phyloP scores from a whole-genome alignment of 2,329 filamentous ascomycete species.

The Sarocladiaceae sp. region DNA sequence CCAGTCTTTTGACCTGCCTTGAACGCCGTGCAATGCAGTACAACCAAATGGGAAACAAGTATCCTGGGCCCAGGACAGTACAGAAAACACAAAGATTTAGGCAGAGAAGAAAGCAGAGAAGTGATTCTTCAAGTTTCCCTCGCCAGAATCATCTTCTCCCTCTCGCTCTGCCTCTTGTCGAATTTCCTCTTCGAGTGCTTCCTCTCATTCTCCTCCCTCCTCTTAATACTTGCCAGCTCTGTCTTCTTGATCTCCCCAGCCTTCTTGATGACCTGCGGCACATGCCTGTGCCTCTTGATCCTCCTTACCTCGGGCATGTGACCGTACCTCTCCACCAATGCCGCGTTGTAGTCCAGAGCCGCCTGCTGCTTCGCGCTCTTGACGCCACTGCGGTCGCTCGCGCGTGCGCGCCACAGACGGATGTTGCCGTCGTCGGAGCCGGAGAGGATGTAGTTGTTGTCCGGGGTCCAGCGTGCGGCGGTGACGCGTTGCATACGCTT shows the following conservation, averaged over 20 bases:
- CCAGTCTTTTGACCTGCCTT: constrained; percentile 11
- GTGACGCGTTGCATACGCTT: constrained; percentile 97
- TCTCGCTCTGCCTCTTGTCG: constrained; percentile 65
- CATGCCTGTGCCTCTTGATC: constrained; percentile 84
- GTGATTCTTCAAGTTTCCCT: constrained; percentile 42
- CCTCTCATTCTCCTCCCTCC: constrained; percentile 87
- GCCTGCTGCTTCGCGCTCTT: constrained; percentile 80
- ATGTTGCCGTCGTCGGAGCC: constrained; percentile 91
- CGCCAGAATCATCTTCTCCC: constrained; percentile 87
- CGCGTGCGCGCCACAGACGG: constrained; percentile 81
- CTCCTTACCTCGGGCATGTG: constrained; percentile 96
- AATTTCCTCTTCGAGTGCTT: constrained; percentile 84
- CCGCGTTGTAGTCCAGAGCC: constrained; percentile 85
- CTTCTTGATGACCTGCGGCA: constrained; percentile 93
- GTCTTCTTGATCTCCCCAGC: constrained; percentile 89
- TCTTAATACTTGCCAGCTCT: constrained; percentile 81
- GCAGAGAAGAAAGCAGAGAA: neutral
- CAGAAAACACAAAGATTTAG: constrained; percentile 7
- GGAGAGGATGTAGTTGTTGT: constrained; percentile 82
- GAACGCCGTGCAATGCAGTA: constrained; percentile 29
- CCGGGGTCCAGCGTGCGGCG: constrained; percentile 76
- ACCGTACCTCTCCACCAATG: constrained; percentile 73
- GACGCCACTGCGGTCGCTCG: constrained; percentile 75
- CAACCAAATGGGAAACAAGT: neutral
- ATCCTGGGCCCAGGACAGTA: neutral